Conservation (phyloP, 495 filamentous ascomycete genomes). For the Tetracladium marchalianum region DNA sequence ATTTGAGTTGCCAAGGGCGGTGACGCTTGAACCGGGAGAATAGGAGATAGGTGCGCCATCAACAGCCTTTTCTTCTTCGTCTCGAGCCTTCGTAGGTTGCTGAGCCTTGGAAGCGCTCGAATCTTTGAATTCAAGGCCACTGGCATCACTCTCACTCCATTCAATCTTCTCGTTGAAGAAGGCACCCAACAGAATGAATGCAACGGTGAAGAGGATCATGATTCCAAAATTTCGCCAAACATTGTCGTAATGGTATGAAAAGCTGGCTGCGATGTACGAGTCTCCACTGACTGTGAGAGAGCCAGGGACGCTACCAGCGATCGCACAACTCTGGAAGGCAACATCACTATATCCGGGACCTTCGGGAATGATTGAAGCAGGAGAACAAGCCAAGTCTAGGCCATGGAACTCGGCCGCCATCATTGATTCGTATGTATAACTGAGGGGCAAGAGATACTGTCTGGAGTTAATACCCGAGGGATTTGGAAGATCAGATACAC, state of each 20-base stretch:
- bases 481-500: too few relatives aligned
- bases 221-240: conserved; percentile 60
- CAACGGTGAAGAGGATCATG: conserved; percentile 52
- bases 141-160: conserved; percentile 57
- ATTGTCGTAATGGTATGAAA: conserved; percentile 42
- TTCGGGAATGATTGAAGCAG: not conserved
- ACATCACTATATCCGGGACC: conserved; percentile 29
- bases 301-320: not conserved
- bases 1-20: conserved; percentile 16
- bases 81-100: conserved; percentile 36
- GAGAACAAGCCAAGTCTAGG: not conserved
- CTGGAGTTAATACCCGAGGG: too few relatives aligned
- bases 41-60: conserved; percentile 29
- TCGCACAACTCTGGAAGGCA: conserved; percentile 17
- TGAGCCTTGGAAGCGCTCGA: conserved; percentile 54
- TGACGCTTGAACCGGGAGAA: conserved; percentile 17
- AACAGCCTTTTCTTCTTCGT: conserved; percentile 31
- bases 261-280: conserved; percentile 21
- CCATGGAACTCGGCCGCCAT: not conserved
- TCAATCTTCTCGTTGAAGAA: conserved; percentile 55
- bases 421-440: conserved; percentile 34
- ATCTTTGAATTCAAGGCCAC: conserved; percentile 56
- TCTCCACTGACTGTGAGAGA: conserved; percentile 20
- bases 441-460: conserved; percentile 66
- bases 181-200: conserved; percentile 38